These are phyloP conservation scores for Heracleum sosnowskyi DNA, from an alignment of 129 eudicot genomes.

Conservation along the genomic window DNA sequence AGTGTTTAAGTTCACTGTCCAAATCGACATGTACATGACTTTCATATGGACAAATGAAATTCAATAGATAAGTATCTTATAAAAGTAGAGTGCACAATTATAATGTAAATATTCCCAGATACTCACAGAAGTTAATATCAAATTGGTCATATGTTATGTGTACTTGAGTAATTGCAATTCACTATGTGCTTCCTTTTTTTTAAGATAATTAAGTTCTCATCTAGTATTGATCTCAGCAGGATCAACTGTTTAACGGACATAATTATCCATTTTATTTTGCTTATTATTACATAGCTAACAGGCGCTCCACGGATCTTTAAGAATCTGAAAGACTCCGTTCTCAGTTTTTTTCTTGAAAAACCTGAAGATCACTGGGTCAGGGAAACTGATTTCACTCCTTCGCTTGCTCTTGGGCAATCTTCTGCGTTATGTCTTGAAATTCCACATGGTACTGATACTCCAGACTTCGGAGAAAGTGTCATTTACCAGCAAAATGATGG, in stretches of 20 bases:
- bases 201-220: neutral
- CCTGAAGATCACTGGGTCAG: conserved; percentile 79
- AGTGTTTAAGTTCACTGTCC: neutral
- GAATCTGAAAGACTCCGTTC: conserved; percentile 24
- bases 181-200: neutral
- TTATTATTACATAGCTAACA: conserved; percentile 29
- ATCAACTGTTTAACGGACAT: neutral
- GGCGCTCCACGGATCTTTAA: conserved; percentile 73
- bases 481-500: conserved; percentile 36
- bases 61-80: neutral
- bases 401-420: conserved; percentile 61
- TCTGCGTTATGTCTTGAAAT: conserved; percentile 69
- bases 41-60: neutral
- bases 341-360: conserved; percentile 30
- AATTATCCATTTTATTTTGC: neutral
- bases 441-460: conserved; percentile 35
- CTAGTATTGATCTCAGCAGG: neutral
- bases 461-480: conserved; percentile 42
- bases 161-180: neutral
- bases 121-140: neutral
- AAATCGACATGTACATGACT: neutral
- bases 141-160: neutral
- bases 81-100: neutral
- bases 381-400: conserved; percentile 67
- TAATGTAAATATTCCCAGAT: neutral